Conservation (phyloP, 352 stramenopile species). For the Thalassiosira hispida region DNA sequence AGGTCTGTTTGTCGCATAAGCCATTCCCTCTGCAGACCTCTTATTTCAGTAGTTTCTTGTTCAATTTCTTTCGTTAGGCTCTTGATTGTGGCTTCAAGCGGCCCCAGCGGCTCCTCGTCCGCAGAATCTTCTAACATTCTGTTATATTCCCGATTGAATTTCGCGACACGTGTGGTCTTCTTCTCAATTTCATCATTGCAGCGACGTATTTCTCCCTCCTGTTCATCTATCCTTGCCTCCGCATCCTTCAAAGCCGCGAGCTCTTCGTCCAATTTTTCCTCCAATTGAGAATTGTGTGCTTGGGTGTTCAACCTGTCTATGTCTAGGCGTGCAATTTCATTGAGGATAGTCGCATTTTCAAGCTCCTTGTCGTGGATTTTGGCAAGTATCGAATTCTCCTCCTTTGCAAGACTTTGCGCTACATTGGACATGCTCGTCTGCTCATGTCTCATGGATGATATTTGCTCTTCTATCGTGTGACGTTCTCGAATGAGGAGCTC, state of each 20-base stretch:
- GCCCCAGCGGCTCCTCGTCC: conserved; percentile 91
- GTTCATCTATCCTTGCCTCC: conserved; percentile 90
- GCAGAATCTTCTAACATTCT: conserved; percentile 88
- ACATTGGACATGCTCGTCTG: conserved; percentile 90
- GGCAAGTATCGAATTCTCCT: conserved; percentile 56
- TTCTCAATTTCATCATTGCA: conserved; percentile 96
- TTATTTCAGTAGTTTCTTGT: conserved; percentile 80
- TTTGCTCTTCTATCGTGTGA: conserved; percentile 34
- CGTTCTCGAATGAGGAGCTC: conserved; percentile 49
- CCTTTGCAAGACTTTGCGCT: conserved; percentile 88
- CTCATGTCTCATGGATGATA: conserved; percentile 82
- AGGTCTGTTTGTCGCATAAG: conserved; percentile 90
- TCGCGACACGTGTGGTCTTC: conserved; percentile 92
- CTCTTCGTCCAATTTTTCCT: conserved; percentile 87
- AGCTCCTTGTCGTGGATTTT: conserved; percentile 89
- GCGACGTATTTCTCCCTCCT: conserved; percentile 93
- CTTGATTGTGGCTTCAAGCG: conserved; percentile 93
- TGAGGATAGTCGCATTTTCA: conserved; percentile 88
- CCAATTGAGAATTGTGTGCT: conserved; percentile 88
- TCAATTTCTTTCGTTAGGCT: conserved; percentile 90
- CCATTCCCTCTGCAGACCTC: conserved; percentile 90
- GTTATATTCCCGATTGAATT: conserved; percentile 94
- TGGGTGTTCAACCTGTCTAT: conserved; percentile 93
- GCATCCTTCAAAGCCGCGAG: conserved; percentile 89
- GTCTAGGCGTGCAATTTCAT: conserved; percentile 91